Evolutionary conservation across 2,329 filamentous ascomycete genomes (phyloP), one percentile per base, ranked within the genome.

Genomic region (Teratosphaeria epicoccoides): DNA sequence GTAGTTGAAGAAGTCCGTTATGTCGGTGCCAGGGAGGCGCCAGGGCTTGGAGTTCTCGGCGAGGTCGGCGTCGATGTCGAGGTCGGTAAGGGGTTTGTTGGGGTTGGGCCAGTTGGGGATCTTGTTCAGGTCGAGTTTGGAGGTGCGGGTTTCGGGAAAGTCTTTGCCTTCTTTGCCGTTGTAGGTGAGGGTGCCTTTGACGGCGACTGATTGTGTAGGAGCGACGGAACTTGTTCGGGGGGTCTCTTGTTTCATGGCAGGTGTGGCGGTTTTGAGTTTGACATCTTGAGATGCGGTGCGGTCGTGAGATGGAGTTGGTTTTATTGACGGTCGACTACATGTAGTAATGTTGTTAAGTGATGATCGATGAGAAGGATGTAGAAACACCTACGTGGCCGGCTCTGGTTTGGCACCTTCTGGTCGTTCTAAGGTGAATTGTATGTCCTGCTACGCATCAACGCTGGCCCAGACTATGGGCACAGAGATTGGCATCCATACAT

Each of bases 1-100:
- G 70, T 97, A 97, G 74, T 97, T 97, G 80, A 97, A 97, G 72
- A 95, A 97, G 68, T 98, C 93, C 54, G 87, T 93, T 50, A 95
- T 82, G 64, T 98, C 93, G 10, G 91, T 90, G 46, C 93, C 93
- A 0, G 93, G 93, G 58, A 90, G 84, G 44, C 93, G 84, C 93
- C 93, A 98, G 17, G 91, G 90, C 69, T 96, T 97, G 57, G 90
- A 87, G 56, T 79, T 74, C 62, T 89, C 88, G 50, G 76, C 74
- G 20, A 76, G 66, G 56, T 77, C 73, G 46, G 73, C 73, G 56
- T 78, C 76, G 56, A 79, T 73, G 57, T 78, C 74, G 49, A 78
- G 61, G 46, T 72, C 70, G 1, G 61, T 71, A 47, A 93, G 86
- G 61, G 93, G 90, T 59, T 94, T 93, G 22, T 83, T 83, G 17